These are phyloP conservation scores for Zygotorulaspora mrakii DNA, from an alignment of 1,139 yeast genomes.

Conservation along the genomic window DNA sequence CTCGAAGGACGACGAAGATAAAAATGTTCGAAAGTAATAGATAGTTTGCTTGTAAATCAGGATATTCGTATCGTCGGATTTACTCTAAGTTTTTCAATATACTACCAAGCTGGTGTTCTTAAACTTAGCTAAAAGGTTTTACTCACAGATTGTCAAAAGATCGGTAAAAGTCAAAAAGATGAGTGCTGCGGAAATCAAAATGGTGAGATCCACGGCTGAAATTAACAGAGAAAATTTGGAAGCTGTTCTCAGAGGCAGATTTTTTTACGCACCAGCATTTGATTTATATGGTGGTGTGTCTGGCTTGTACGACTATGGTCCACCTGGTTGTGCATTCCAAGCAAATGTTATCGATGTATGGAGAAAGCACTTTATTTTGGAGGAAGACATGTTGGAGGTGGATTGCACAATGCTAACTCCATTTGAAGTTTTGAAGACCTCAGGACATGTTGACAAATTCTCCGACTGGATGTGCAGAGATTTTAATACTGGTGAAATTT, in stretches of 20 bases:
- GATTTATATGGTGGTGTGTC: conserved; percentile 98
- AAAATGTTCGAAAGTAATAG: background rate
- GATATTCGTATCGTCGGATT: conserved; percentile 1
- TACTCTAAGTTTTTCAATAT: conserved; percentile 1
- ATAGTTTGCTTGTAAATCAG: background rate
- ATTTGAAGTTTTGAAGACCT: conserved; percentile 92
- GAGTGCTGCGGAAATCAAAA: conserved; percentile 34
- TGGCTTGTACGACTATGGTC: conserved; percentile 97
- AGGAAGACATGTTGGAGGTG: conserved; percentile 98
- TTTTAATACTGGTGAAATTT: conserved; percentile 92
- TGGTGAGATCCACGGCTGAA: conserved; percentile 44
- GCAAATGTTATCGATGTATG: conserved; percentile 91
- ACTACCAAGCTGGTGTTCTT: conserved; percentile 28
- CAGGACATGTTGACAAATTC: conserved; percentile 98
- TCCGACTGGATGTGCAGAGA: conserved; percentile 99
- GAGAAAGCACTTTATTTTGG: conserved; percentile 96
- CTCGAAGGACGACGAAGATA: conserved; percentile 3
- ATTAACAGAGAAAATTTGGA: conserved; percentile 86
- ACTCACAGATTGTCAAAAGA: conserved; percentile 29
- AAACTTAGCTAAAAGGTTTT: conserved; percentile 27
- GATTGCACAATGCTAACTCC: conserved; percentile 98
- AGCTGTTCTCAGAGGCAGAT: conserved; percentile 87
- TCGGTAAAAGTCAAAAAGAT: conserved; percentile 31
- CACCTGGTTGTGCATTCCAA: conserved; percentile 98
- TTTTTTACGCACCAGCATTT: conserved; percentile 95